Evolutionary conservation across 75 land plant genomes (phyloP).

Genomic region (Adiantum capillusveneris): DNA sequence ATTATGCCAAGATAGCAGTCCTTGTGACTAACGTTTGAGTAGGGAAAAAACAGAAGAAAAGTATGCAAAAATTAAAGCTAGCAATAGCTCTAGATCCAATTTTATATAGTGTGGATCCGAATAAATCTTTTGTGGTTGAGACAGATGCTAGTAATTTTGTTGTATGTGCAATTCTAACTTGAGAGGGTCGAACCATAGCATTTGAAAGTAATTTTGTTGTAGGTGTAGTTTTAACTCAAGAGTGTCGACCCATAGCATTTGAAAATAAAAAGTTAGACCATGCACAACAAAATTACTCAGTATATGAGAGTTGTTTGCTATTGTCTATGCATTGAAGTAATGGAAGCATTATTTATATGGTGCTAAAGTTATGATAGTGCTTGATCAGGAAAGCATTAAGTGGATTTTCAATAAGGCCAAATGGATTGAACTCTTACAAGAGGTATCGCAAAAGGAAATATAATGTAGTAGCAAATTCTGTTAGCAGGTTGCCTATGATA

Average conservation of each 20-base stretch:
- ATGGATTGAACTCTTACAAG: not conserved
- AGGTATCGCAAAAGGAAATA: not conserved
- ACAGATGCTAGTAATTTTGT: not conserved
- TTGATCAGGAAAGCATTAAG: not conserved
- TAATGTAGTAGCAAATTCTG: not conserved
- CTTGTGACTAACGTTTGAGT: not conserved
- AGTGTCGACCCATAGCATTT: not conserved
- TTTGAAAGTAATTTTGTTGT: not conserved
- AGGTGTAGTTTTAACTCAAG: too few relatives aligned
- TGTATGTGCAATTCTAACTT: too few relatives aligned
- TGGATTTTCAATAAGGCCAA: not conserved
- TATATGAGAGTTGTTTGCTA: conserved; percentile 1
- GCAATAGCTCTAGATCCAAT: not conserved
- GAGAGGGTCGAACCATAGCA: not conserved
- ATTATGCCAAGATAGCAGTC: not conserved
- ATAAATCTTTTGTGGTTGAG: not conserved
- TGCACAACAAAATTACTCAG: not conserved
- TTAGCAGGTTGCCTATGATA: not conserved
- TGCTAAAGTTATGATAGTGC: conserved; percentile 4
- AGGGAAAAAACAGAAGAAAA: not conserved
- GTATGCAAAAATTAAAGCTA: not conserved
- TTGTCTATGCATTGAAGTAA: conserved; percentile 2
- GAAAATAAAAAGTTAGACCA: not conserved
- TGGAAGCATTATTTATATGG: conserved; percentile 10
- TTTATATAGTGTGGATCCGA: not conserved